These are phyloP conservation scores for Mucor ambiguus DNA, from an alignment of 371 early-diverging fungal species.

Conservation along the genomic window DNA sequence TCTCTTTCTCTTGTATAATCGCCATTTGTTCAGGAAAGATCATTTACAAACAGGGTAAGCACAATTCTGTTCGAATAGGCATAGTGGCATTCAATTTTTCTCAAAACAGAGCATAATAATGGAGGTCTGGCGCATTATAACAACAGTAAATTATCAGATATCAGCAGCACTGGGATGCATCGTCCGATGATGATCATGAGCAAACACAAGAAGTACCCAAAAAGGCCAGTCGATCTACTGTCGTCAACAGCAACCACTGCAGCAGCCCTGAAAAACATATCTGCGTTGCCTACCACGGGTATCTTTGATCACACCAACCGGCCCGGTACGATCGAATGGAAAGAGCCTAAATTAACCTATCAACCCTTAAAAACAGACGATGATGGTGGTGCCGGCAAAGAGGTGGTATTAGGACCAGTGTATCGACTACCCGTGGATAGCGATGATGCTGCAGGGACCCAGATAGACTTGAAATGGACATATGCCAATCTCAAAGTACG, in stretches of 20 bases:
- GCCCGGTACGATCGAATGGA: slow-evolving; percentile 13
- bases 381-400: not conserved
- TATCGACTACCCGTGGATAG: slow-evolving; percentile 8
- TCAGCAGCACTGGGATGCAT: not conserved
- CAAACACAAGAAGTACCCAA: not conserved
- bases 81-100: not conserved
- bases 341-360: slow-evolving; percentile 1
- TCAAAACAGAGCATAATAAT: not conserved
- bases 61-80: not conserved
- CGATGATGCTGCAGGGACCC: slow-evolving; percentile 9
- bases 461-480: slow-evolving; percentile 17
- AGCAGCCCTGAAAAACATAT: not conserved
- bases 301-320: slow-evolving; percentile 8
- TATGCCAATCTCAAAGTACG: slow-evolving; percentile 19
- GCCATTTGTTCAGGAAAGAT: not conserved
- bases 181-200: not conserved
- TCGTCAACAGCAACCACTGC: not conserved
- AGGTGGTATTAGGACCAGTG: slow-evolving; percentile 2
- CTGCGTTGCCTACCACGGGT: slow-evolving; percentile 1
- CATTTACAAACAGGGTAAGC: not conserved
- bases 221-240: not conserved
- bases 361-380: not conserved
- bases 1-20: not conserved
- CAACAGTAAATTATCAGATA: not conserved
- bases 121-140: no score